A percentile compares a stretch with the other conserved stretches of the same genome.
Conservation (phyloP, 768 basidiomycete species). For the Ramaria rubella region DNA sequence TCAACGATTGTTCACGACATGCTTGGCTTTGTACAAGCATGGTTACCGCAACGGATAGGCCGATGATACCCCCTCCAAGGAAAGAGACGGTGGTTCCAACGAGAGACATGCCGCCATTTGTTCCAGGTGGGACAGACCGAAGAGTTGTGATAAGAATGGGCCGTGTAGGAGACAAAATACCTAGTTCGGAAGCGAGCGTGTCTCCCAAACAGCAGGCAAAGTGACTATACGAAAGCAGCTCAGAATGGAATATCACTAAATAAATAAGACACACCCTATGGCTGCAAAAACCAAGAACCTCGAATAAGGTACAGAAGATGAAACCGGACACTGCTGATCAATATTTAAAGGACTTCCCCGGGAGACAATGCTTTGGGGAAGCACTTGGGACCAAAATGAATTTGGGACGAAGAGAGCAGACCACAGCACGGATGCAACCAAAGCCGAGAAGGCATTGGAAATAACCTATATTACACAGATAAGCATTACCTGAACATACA, state of each 20-base stretch:
- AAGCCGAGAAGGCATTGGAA: constrained; percentile 66
- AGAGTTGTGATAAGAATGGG: constrained; percentile 78
- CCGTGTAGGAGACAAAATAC: constrained; percentile 65
- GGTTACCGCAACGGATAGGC: constrained; percentile 47
- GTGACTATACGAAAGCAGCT: constrained; percentile 49
- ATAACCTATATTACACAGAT: constrained; percentile 31
- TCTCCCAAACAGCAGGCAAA: constrained; percentile 88
- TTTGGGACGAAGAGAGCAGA: constrained; percentile 47
- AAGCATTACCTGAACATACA: not conserved
- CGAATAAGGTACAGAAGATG: constrained; percentile 33
- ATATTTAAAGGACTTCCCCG: constrained; percentile 29
- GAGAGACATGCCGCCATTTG: constrained; percentile 80
- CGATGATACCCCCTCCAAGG: constrained; percentile 68
- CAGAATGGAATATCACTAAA: not conserved
- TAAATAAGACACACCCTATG: constrained; percentile 47
- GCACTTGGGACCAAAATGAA: constrained; percentile 21
- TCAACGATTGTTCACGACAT: constrained; percentile 38
- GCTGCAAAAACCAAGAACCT: constrained; percentile 55
- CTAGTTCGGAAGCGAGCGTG: constrained; percentile 89
- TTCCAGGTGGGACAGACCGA: constrained; percentile 73
- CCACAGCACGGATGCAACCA: constrained; percentile 59
- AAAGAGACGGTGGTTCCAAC: constrained; percentile 71
- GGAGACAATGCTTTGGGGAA: constrained; percentile 10
- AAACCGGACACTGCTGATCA: constrained; percentile 56
- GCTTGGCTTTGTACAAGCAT: constrained; percentile 55